Evolutionary conservation across 2,329 filamentous ascomycete genomes (phyloP), one percentile per base, ranked within the genome.

Genomic region (Bimuria novae-zelandiae): DNA sequence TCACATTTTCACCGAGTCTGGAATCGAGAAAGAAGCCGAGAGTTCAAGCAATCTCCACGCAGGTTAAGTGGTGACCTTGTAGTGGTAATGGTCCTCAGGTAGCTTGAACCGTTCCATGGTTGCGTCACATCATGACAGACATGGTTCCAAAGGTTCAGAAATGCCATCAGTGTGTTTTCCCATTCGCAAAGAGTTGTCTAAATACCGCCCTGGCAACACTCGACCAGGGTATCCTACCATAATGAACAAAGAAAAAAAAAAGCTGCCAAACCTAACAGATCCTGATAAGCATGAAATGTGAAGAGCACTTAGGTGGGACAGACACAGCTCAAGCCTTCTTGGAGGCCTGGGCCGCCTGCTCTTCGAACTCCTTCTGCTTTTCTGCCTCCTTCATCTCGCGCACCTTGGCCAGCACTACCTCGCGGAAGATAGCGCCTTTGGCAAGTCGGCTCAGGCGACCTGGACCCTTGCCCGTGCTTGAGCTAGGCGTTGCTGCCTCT

Each of bases 351-450:
- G 77, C 72, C 6, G 79, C 79, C 52, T 78, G 87, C 79, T 74
- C 85, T 79, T 76, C 89, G 72, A 84, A 75, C 72, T 88, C 86
- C 63, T 89, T 81, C 27, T 84, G 84, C 70, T 92, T 87, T 70
- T 96, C 89, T 65, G 92, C 84, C 63, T 91, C 88, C 81, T 95
- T 95, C 84, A 90, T 89, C 75, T 96, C 92, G 55, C 89, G 85
- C 40, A 96, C 91, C 79, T 97, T 97, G 60, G 92, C 93, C 52
- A 96, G 80, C 12, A 97, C 93, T 11, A 97, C 90, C 75, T 97
- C 93, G 65, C 90, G 85, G 84, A 97, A 97, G 66, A 97, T 95
- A 57, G 90, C 83, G 42, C 82, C 82, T 64, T 84, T 84, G 29
- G 85, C 85, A 58, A 83, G 72, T 57, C 80, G 83, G 66, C 81